Conservation (phyloP, 305 asterid species). For the Salvia sclarea region DNA sequence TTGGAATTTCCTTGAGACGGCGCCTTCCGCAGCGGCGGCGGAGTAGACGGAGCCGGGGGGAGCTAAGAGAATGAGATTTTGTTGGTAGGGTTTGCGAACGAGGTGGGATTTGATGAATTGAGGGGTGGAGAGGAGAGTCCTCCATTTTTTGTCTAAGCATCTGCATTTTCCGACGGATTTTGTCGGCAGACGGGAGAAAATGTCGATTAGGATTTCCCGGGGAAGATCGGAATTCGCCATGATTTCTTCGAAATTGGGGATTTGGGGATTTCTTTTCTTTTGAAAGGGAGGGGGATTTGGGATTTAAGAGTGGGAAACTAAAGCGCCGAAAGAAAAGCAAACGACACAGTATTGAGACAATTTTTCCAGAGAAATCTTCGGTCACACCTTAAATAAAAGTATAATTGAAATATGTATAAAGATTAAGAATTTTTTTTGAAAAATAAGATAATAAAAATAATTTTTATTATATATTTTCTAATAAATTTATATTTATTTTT, state of each 20-base stretch:
- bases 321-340: too few species aligned
- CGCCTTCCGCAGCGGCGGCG: neutral
- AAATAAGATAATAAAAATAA: too few species aligned
- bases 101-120: conserved; percentile 42
- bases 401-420: too few species aligned
- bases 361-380: too few species aligned
- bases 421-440: too few species aligned
- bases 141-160: conserved; percentile 45
- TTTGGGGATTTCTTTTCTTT: too few species aligned
- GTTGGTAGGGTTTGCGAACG: conserved; percentile 8
- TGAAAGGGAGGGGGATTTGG: too few species aligned
- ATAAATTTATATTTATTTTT: too few species aligned
- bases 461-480: too few species aligned
- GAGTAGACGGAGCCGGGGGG: conserved; percentile 19
- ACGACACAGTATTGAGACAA: too few species aligned
- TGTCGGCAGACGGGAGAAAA: conserved; percentile 42
- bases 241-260: neutral
- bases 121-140: conserved; percentile 32
- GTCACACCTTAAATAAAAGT: too few species aligned
- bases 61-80: conserved; percentile 30
- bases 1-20: conserved; percentile 13
- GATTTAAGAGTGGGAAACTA: too few species aligned
- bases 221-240: conserved; percentile 31
- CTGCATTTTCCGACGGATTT: conserved; percentile 49
- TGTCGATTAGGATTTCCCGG: conserved; percentile 42